These are phyloP conservation scores for Rhododendron williamsianum DNA, from an alignment of 148 eudicot genomes.

Conservation along the genomic window DNA sequence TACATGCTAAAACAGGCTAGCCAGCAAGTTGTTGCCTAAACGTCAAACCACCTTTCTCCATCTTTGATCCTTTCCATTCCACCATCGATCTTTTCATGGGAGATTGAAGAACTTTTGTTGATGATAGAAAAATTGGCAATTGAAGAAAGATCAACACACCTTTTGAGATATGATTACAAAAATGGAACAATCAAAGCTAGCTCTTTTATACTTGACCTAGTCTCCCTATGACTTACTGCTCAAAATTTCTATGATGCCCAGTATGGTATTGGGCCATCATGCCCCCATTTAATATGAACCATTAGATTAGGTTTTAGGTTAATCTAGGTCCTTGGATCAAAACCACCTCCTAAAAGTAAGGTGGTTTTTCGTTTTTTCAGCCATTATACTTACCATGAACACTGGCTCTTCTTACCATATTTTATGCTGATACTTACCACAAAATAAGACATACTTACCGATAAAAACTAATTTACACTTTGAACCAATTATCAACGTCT, in stretches of 20 bases:
- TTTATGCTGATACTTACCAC: no score
- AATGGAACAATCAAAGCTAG: background rate
- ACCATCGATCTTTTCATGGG: background rate
- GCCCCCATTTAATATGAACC: no score
- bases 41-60: background rate
- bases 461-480: no score
- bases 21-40: background rate
- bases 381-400: no score
- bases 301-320: no score
- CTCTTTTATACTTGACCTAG: background rate
- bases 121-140: background rate
- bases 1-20: background rate
- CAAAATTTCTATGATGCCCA: background rate
- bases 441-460: no score
- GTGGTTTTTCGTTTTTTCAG: no score
- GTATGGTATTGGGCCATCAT: no score
- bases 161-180: background rate
- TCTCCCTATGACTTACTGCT: background rate
- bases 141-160: background rate
- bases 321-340: no score
- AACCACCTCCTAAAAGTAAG: no score
- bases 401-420: no score
- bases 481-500: no score
- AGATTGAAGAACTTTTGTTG: background rate
- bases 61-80: background rate